Percentiles rank a stretch among this genome's conserved stretches.
These are phyloP conservation scores for Testicularia cyperi DNA, from an alignment of 1,284 basidiomycete genomes.

Conservation along the genomic window DNA sequence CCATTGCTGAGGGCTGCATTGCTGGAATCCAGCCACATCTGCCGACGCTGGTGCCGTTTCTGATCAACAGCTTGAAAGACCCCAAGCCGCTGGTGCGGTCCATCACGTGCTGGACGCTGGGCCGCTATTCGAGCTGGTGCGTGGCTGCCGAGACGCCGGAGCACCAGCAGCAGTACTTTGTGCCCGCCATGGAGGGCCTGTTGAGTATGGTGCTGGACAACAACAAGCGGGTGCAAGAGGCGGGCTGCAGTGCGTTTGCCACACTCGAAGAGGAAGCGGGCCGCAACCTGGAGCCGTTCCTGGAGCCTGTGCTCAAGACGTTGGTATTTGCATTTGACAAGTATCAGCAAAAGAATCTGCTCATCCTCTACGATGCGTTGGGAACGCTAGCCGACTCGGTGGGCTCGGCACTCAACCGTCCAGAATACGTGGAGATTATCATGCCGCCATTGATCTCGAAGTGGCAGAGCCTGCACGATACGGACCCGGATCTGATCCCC, in stretches of 20 bases:
- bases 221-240: constrained; percentile 99
- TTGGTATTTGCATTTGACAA: constrained; percentile 94
- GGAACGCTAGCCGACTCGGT: constrained; percentile 97
- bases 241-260: constrained; percentile 96
- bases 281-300: constrained; percentile 81
- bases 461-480: constrained; percentile 85
- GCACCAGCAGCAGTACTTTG: constrained; percentile 85
- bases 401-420: constrained; percentile 79
- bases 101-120: constrained; percentile 98
- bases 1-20: constrained; percentile 98
- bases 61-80: constrained; percentile 86
- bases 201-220: constrained; percentile 97
- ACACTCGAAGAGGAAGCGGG: constrained; percentile 98
- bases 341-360: constrained; percentile 99
- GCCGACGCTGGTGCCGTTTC: constrained; percentile 84
- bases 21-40: constrained; percentile 92
- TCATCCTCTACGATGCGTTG: constrained; percentile 96
- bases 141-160: constrained; percentile 76
- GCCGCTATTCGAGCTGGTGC: constrained; percentile 97
- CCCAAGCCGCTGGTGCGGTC: constrained; percentile 95
- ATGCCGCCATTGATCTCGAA: constrained; percentile 91
- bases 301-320: constrained; percentile 91
- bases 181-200: constrained; percentile 97
- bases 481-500: constrained; percentile 90
- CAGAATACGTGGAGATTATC: constrained; percentile 85